Evolutionary conservation across 2,329 filamentous ascomycete species (phyloP), one percentile per base, ranked within the genome.

Genomic region (Pseudocercospora musae): DNA sequence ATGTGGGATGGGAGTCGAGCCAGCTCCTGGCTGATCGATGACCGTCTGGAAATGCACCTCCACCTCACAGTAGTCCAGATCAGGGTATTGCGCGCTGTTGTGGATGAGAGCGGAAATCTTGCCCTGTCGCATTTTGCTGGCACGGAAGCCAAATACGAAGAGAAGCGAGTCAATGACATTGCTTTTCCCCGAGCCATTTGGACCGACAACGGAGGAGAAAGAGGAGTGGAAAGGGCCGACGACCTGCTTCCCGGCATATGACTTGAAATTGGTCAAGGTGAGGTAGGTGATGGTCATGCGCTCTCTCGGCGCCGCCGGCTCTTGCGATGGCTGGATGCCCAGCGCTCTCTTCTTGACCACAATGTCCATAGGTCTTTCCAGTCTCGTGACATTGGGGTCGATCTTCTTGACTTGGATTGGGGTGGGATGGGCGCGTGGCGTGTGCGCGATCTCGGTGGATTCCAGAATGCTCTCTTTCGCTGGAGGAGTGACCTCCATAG

Each of bases 121-220:
- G 73, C 95, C 95, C 77, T 99, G 95, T 72, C 95, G 86, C 95
- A 99, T 99, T 79, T 99, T 99, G 82, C 94, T 98, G 46, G 95
- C 95, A 63, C 95, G 89, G 80, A 99, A 99, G 58, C 96, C 95
- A 74, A 99, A 99, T n/a, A 99, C 95, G 73, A 99, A 99, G 0
- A 99, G 85, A 27, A 99, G 81, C 1, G 95, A 97, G 78, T 99
- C 95, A 74, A 99, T 99, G 66, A 99, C 96, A 71, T 99, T 99
- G 21, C 95, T 98, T 76, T 99, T 99, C 62, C 95, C 95, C 9
- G 95, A 99, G 64, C 95, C 95, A 75, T 99, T 99, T 55, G 96
- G 95, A 0, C 95, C 96, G 9, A 99, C 95, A 1, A 99, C 95
- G 0, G 95, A 97, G 1, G 95, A 97, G 78, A 99, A 99, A 0